These are phyloP conservation scores for Rauvolfia tetraphylla DNA, from an alignment of 257 asterid genomes.

Conservation along the genomic window DNA sequence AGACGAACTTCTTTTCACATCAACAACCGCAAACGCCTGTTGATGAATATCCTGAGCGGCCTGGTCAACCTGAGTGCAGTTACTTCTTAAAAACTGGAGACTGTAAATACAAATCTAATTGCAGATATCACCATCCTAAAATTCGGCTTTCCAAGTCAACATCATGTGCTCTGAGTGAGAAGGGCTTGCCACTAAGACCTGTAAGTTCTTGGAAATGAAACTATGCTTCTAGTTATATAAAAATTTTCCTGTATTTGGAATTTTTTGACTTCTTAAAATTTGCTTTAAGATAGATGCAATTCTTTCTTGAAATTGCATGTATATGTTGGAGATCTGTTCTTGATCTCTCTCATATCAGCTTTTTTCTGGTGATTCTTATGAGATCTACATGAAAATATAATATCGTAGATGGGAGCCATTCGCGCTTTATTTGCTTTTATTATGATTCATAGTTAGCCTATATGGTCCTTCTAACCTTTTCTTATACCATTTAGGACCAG, in stretches of 20 bases:
- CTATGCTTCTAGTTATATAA: no score
- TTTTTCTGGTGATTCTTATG: neutral
- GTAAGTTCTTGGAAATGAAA: slow-evolving; percentile 42
- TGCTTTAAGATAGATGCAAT: neutral
- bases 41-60: slow-evolving; percentile 85
- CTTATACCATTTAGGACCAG: slow-evolving; percentile 52
- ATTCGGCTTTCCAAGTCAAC: slow-evolving; percentile 35
- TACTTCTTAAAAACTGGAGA: slow-evolving; percentile 82
- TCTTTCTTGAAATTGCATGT: neutral
- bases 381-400: neutral
- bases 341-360: neutral
- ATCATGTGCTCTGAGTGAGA: slow-evolving; percentile 55
- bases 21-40: slow-evolving; percentile 38
- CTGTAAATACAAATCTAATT: slow-evolving; percentile 74
- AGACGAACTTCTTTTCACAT: slow-evolving; percentile 43
- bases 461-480: neutral
- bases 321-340: neutral
- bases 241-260: slow-evolving; percentile 3
- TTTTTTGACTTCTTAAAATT: neutral
- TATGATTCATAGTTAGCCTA: neutral
- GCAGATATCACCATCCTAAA: slow-evolving; percentile 94
- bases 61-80: slow-evolving; percentile 88
- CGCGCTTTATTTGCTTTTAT: neutral
- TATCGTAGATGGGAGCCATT: neutral
- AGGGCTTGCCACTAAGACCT: slow-evolving; percentile 96